Evolutionary conservation across 2,329 filamentous ascomycete genomes (phyloP).

Genomic region (Sphaerostilbella broomeana): DNA sequence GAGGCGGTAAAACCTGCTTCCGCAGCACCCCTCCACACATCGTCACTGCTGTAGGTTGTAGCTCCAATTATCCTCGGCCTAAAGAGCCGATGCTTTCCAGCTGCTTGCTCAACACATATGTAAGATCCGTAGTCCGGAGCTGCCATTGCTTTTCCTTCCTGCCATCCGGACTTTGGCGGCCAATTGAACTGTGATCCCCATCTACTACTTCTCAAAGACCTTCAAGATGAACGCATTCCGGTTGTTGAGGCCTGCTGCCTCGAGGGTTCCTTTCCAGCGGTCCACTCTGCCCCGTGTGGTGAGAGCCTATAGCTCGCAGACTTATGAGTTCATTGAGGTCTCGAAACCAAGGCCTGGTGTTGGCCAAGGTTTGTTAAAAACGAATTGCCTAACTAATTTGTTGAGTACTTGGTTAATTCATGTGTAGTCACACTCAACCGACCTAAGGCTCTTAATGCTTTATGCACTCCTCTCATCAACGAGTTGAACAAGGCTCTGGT

Average conservation of each 20-base stretch:
- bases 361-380: conserved; percentile 58
- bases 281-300: conserved; percentile 50
- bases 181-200: too few relatives aligned
- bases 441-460: conserved; percentile 90
- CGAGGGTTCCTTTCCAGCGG: conserved; percentile 41
- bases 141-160: background rate
- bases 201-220: too few relatives aligned
- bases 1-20: conserved; percentile 6
- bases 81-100: conserved; percentile 28
- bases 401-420: conserved; percentile 3
- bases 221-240: conserved; percentile 47
- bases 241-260: conserved; percentile 52
- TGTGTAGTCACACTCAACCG: conserved; percentile 79
- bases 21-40: conserved; percentile 7
- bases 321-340: conserved; percentile 77
- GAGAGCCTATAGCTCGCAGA: conserved; percentile 46
- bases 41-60: conserved; percentile 1
- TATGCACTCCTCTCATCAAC: conserved; percentile 81
- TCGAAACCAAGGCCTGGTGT: conserved; percentile 84
- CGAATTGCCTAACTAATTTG: background rate
- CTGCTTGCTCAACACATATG: conserved; percentile 1
- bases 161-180: too few relatives aligned
- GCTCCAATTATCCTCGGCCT: conserved; percentile 20
- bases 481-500: conserved; percentile 79
- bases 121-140: background rate